These are phyloP conservation scores for Starmerella ratchasimensis DNA, from an alignment of 805 yeast species.

Conservation along the genomic window DNA sequence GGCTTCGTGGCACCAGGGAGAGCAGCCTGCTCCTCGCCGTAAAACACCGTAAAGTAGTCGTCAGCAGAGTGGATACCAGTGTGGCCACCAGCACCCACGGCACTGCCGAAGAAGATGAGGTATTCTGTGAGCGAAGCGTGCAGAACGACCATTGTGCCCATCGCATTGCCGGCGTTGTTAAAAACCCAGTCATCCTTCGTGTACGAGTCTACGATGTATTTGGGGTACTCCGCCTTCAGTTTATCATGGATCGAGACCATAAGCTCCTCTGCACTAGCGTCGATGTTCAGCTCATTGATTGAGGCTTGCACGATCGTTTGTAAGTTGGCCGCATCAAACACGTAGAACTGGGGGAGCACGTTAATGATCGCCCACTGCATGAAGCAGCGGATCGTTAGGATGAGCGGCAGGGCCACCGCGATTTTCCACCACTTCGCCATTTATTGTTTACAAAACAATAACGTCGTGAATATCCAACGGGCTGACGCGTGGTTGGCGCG, in stretches of 20 bases:
- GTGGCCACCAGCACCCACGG: conserved; percentile 94
- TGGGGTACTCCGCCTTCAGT: conserved; percentile 56
- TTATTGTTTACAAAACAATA: too few relatives aligned
- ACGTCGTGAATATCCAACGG: too few relatives aligned
- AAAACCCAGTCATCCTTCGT: conserved; percentile 80
- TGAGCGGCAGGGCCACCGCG: conserved; percentile 14
- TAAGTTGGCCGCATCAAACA: conserved; percentile 54
- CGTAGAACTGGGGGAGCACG: conserved; percentile 50
- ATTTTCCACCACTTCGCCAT: conserved; percentile 5
- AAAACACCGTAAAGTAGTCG: conserved; percentile 83
- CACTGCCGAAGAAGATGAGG: conserved; percentile 82
- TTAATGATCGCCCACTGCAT: conserved; percentile 19
- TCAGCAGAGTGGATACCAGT: conserved; percentile 93
- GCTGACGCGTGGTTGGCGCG: too few relatives aligned
- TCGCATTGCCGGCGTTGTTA: conserved; percentile 97
- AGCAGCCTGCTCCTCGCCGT: conserved; percentile 69
- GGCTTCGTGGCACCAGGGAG: conserved; percentile 47
- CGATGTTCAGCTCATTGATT: conserved; percentile 38
- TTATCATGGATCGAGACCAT: conserved; percentile 31
- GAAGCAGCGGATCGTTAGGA: conserved; percentile 14
- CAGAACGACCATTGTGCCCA: conserved; percentile 82
- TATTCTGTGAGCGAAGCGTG: conserved; percentile 94
- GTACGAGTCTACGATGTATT: conserved; percentile 54
- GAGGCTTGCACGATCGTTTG: conserved; percentile 48
- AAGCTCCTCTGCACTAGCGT: conserved; percentile 17